Base-by-base conservation (phyloP, 2,329 filamentous ascomycete genomes). In the Aspergillus novofumigatus region DNA sequence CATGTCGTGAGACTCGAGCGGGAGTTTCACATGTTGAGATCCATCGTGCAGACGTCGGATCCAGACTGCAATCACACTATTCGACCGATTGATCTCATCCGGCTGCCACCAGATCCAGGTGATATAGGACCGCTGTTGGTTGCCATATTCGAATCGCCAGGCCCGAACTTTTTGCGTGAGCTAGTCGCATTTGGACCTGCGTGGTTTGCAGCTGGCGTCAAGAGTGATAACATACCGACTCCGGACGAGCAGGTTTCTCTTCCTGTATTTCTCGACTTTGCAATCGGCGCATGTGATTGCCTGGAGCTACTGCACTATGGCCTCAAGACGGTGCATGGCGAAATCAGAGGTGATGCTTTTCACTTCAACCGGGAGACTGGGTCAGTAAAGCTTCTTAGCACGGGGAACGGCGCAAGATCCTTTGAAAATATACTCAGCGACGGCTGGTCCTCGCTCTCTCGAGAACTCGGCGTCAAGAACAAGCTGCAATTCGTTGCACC, bases 401-500 rank as follows among this genome's bases (percentile, higher is more conserved):
- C 95, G 69, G 93, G 93, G 11, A 93, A 91, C 11, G 93, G 93
- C 2, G 81, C 92, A 48, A 83, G 91, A 53, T 90, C 91, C 0
- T 97, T 97, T 64, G 93, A 97, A 73, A 91, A 96, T 75, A 91
- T 92, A 4, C 80, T 97, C 48, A 93, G 90, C 66, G 88, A 89
- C 21, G 92, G 92, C 35, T 97, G 93, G 93, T 90, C 88, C 10
- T 83, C 84, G 0, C 77, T 97, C 9, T 93, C 90, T 11, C 88
- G 89, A 58, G 90, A 97, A 71, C 76, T 92, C 7, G 92, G 92
- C 2, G 90, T 92, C 44, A 92, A 91, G 75, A 88, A 92, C 69
- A 96, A 96, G 74, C 80, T 97, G 21, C 86, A 92, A 52, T 97
- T 91, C 69, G 95, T 97, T 69, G 93, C 92, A 49, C 92, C 93